Evolutionary conservation across 2,329 filamentous ascomycete genomes (phyloP).

Genomic region (Fusarium virguliforme): DNA sequence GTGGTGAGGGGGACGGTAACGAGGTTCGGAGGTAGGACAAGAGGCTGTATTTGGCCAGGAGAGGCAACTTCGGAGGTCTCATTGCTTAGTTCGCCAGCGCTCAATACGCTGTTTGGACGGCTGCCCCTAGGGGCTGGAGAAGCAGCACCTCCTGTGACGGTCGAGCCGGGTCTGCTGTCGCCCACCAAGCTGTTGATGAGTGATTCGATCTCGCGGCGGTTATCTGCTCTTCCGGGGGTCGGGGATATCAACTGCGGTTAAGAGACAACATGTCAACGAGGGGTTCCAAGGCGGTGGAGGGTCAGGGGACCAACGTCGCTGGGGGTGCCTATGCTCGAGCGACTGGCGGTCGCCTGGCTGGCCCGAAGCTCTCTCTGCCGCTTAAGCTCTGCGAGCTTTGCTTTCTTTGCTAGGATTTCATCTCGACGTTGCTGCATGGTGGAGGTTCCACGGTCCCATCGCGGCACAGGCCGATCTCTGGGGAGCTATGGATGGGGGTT

Average conservation of each 20-base stretch:
- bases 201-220: conserved; percentile 83
- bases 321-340: conserved; percentile 77
- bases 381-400: conserved; percentile 96
- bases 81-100: conserved; percentile 84
- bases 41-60: conserved; percentile 61
- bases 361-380: conserved; percentile 88
- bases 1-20: conserved; percentile 82
- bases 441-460: conserved; percentile 64
- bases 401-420: conserved; percentile 97
- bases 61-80: conserved; percentile 76
- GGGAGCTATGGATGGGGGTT: conserved; percentile 44
- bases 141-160: conserved; percentile 73
- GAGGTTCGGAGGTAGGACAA: conserved; percentile 75
- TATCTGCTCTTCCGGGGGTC: conserved; percentile 78
- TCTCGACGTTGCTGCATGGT: conserved; percentile 87
- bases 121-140: conserved; percentile 81
- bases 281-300: conserved; percentile 35
- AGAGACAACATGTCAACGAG: conserved; percentile 34
- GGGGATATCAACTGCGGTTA: conserved; percentile 72
- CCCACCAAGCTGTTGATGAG: conserved; percentile 89
- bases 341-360: conserved; percentile 79
- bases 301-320: conserved; percentile 75
- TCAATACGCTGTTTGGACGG: conserved; percentile 88
- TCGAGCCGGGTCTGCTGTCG: conserved; percentile 81
- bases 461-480: conserved; percentile 55